These are phyloP conservation scores for Raddia distichophylla DNA, from an alignment of 176 grass and related monocot species.

Conservation along the genomic window DNA sequence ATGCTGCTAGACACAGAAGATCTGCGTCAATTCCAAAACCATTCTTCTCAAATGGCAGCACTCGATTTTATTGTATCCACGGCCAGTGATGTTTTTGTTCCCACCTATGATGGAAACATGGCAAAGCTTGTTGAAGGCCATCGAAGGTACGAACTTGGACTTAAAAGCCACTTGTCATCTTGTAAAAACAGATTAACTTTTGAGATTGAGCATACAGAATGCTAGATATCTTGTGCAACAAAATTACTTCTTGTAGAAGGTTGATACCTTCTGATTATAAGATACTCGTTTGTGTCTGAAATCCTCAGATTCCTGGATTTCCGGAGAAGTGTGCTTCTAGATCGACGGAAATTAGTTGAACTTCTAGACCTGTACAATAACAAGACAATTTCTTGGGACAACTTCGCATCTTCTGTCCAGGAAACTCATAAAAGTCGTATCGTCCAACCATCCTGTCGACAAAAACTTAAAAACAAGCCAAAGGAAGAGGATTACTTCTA, in stretches of 20 bases:
- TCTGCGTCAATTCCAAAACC: conserved; percentile 82
- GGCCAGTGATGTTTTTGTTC: conserved; percentile 86
- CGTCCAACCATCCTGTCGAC: conserved; percentile 71
- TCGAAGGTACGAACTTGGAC: conserved; percentile 59
- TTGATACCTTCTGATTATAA: not conserved
- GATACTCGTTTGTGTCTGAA: conserved; percentile 1
- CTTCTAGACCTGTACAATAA: conserved; percentile 67
- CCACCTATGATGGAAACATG: conserved; percentile 95
- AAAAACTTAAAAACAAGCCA: conserved; percentile 64
- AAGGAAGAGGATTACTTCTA: conserved; percentile 99
- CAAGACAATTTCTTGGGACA: conserved; percentile 75
- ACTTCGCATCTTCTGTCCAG: conserved; percentile 62
- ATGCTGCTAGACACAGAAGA: conserved; percentile 68
- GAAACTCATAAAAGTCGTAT: conserved; percentile 48
- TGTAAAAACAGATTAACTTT: conserved; percentile 33
- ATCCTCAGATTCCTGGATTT: conserved; percentile 70
- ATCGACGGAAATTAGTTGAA: conserved; percentile 70
- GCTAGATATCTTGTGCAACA: not conserved
- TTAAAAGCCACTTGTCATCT: not conserved
- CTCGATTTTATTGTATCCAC: conserved; percentile 95
- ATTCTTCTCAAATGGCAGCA: conserved; percentile 98
- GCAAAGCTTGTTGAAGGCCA: conserved; percentile 91
- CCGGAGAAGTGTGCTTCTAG: conserved; percentile 68
- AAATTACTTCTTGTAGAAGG: not conserved
- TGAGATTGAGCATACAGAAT: not conserved